Percentiles rank a stretch among this genome's conserved stretches.
Evolutionary conservation across 169 alveolate species (phyloP).

Genomic region (Plasmodium cynomolgi): DNA sequence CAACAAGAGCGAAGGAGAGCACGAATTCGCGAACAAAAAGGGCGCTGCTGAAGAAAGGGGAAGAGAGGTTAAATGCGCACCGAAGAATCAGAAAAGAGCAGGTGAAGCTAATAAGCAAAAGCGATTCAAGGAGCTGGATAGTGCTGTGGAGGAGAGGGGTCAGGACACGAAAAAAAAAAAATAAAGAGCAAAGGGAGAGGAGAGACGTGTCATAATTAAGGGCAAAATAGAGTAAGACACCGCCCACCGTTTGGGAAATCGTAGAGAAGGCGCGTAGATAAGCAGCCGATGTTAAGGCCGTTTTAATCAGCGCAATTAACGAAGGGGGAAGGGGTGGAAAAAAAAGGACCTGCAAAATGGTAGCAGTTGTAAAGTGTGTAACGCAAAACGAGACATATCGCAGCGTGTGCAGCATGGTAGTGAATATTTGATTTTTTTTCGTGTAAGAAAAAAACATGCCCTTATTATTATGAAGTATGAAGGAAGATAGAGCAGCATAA

Average conservation of each 20-base stretch:
- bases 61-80: neutral
- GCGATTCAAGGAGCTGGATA: neutral
- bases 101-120: neutral
- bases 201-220: neutral
- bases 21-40: neutral
- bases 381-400: neutral
- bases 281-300: neutral
- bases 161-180: neutral
- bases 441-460: neutral
- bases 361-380: neutral
- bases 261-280: neutral
- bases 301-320: neutral
- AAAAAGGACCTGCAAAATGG: neutral
- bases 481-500: neutral
- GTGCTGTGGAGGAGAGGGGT: neutral
- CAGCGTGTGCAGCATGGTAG: neutral
- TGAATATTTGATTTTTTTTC: neutral
- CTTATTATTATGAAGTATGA: neutral
- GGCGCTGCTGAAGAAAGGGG: neutral
- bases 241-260: neutral
- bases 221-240: neutral
- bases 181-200: neutral
- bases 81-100: neutral
- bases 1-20: neutral
- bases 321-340: neutral